A percentile compares a stretch with the other conserved stretches of the same genome.
Conservation (phyloP, 2,329 filamentous ascomycete genomes). For the Microthyrium microscopicum region DNA sequence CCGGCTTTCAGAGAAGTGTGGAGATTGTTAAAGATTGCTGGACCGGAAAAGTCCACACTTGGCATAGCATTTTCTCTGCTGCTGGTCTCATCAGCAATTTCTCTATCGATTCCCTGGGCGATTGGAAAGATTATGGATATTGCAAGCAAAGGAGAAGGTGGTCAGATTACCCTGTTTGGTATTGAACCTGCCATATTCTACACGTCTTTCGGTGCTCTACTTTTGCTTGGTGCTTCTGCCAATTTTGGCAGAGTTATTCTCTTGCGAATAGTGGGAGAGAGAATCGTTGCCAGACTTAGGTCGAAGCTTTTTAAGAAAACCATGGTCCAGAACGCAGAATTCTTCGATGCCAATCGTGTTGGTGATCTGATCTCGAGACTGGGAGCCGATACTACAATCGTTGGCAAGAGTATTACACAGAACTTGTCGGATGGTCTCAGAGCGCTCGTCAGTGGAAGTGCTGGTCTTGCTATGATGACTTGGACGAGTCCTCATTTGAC, state of each 20-base stretch:
- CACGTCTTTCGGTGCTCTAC: constrained; percentile 51
- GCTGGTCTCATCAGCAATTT: constrained; percentile 77
- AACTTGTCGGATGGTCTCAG: constrained; percentile 93
- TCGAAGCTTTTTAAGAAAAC: constrained; percentile 83
- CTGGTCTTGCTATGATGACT: constrained; percentile 86
- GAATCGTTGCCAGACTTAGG: constrained; percentile 78
- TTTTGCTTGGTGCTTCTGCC: constrained; percentile 69
- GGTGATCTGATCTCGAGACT: constrained; percentile 92
- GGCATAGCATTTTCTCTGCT: constrained; percentile 70
- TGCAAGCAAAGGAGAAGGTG: constrained; percentile 55
- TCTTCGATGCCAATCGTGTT: constrained; percentile 94
- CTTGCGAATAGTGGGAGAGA: constrained; percentile 82
- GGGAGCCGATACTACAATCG: constrained; percentile 91
- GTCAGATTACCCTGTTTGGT: constrained; percentile 58
- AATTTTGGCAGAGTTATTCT: constrained; percentile 93
- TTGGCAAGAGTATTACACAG: constrained; percentile 96
- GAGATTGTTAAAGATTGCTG: constrained; percentile 76
- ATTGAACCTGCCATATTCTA: constrained; percentile 81
- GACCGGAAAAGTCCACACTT: constrained; percentile 66
- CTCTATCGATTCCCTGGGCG: constrained; percentile 91
- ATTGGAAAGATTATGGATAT: constrained; percentile 92
- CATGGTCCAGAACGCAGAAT: constrained; percentile 94
- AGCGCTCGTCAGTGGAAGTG: constrained; percentile 73
- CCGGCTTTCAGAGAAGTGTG: constrained; percentile 71
- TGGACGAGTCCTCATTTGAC: constrained; percentile 87